Percentiles rank a stretch among this genome's conserved stretches.
Conservation (phyloP, 257 asterid genomes). For the Linaria vulgaris region DNA sequence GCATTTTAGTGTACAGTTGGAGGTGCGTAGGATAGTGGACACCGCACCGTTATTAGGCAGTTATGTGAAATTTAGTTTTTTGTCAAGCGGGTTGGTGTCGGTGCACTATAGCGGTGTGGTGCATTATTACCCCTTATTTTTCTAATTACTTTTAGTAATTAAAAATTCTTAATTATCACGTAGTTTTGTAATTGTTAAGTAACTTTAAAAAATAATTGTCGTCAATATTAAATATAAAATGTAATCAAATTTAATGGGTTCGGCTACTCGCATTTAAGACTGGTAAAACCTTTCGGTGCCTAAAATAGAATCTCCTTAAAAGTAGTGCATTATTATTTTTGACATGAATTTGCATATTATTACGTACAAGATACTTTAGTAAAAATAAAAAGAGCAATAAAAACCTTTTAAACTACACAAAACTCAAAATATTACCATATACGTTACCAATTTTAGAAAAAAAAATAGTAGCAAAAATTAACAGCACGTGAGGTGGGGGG, state of each 20-base stretch:
- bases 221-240: no score
- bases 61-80: neutral
- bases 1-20: conserved; percentile 24
- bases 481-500: conserved; percentile 37
- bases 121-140: no score
- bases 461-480: no score
- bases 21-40: conserved; percentile 2
- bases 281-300: conserved; percentile 47
- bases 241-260: neutral
- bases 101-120: conserved; percentile 3
- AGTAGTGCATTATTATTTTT: no score
- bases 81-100: neutral
- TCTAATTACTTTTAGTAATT: no score
- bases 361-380: no score
- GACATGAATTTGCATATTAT: no score
- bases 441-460: neutral
- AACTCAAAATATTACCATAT: no score
- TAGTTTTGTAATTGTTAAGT: neutral
- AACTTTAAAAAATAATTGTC: no score
- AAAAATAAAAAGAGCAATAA: no score
- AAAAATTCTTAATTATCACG: no score
- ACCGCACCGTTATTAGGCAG: conserved; percentile 12
- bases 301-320: conserved; percentile 16
- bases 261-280: conserved; percentile 19
- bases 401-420: no score